These are phyloP conservation scores for Epichloe sibirici DNA, from an alignment of 2,329 filamentous ascomycete genomes.

Conservation along the genomic window DNA sequence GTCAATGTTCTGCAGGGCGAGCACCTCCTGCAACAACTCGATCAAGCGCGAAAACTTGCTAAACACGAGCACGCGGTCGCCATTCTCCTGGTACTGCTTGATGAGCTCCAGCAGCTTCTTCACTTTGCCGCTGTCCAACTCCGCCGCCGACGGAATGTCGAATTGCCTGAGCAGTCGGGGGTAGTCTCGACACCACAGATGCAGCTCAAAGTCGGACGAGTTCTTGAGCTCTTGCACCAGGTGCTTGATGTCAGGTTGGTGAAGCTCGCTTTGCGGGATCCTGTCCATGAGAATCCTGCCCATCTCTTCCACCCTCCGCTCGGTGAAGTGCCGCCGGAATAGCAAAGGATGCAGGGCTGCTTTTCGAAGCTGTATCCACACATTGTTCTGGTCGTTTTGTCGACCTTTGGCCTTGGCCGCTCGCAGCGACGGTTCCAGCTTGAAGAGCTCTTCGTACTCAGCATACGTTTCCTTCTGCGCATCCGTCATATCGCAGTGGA, in stretches of 20 bases:
- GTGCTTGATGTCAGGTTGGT: conserved; percentile 38
- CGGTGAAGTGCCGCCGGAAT: conserved; percentile 68
- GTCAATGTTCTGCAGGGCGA: conserved; percentile 58
- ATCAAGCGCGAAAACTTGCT: conserved; percentile 88
- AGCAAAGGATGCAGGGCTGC: conserved; percentile 85
- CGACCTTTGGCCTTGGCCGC: conserved; percentile 35
- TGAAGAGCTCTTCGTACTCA: conserved; percentile 49
- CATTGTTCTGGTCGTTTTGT: conserved; percentile 49
- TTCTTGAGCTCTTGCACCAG: conserved; percentile 43
- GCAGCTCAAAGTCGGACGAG: conserved; percentile 53
- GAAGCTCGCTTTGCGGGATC: conserved; percentile 42
- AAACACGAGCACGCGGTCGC: conserved; percentile 82
- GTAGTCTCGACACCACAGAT: conserved; percentile 52
- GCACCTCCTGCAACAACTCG: conserved; percentile 75
- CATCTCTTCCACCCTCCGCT: conserved; percentile 66
- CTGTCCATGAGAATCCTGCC: conserved; percentile 62
- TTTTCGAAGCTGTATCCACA: conserved; percentile 84
- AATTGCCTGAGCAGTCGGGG: conserved; percentile 35
- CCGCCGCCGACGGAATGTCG: conserved; percentile 40
- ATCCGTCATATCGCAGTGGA: conserved; percentile 68
- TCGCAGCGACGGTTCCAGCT: conserved; percentile 43
- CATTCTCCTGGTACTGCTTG: conserved; percentile 58
- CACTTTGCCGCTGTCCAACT: conserved; percentile 70
- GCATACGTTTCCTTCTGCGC: conserved; percentile 65
- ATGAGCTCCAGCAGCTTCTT: conserved; percentile 66